phyloP scores from a whole-genome alignment of 169 alveolate species.

The Cryptosporidium andersoni region DNA sequence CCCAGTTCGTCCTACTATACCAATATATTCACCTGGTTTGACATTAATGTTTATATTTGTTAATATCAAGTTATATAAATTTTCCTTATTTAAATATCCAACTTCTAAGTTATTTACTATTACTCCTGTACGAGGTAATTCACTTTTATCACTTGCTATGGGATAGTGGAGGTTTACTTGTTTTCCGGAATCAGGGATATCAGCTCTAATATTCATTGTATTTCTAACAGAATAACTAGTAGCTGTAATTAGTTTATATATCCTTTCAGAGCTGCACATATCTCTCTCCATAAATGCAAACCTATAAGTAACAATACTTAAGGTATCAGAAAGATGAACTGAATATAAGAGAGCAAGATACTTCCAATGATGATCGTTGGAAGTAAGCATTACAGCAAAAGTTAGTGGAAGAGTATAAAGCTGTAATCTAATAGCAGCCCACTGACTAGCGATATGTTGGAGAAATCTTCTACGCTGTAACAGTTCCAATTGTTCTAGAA shows the following conservation, averaged over 20 bases:
- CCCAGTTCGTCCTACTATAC: slow-evolving; percentile 78
- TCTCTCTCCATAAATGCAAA: slow-evolving; percentile 68
- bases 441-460: slow-evolving; percentile 63
- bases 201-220: background rate
- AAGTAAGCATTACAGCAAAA: slow-evolving; percentile 5
- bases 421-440: slow-evolving; percentile 68
- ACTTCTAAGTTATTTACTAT: slow-evolving; percentile 36
- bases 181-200: background rate
- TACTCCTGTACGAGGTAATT: slow-evolving; percentile 35
- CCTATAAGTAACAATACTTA: slow-evolving; percentile 38
- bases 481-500: slow-evolving; percentile 46
- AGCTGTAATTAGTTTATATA: slow-evolving; percentile 12
- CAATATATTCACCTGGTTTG: slow-evolving; percentile 72
- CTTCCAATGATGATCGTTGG: slow-evolving; percentile 28
- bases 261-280: slow-evolving; percentile 59
- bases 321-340: slow-evolving; percentile 37
- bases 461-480: slow-evolving; percentile 56
- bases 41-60: slow-evolving; percentile 70
- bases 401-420: slow-evolving; percentile 49
- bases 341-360: slow-evolving; percentile 58
- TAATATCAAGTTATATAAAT: slow-evolving; percentile 3
- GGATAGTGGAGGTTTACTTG: background rate
- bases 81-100: slow-evolving; percentile 38
- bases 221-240: background rate
- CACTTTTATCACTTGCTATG: background rate